A percentile compares a stretch with the other conserved stretches of the same genome.
Evolutionary conservation across 2,329 filamentous ascomycete genomes (phyloP).

Genomic region (Paramyrothecium sp.): DNA sequence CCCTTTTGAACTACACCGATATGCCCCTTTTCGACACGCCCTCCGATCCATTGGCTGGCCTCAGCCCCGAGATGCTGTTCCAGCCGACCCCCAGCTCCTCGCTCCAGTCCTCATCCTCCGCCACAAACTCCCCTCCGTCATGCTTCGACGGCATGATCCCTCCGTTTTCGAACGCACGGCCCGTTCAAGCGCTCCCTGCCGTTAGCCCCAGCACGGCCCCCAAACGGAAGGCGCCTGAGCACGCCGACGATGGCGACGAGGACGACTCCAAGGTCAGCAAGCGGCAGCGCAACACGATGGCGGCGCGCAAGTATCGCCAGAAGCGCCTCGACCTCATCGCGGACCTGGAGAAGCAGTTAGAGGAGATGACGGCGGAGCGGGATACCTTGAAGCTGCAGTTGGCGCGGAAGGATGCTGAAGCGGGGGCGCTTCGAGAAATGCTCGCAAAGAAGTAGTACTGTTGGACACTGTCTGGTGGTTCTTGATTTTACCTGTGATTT

Average conservation of each 20-base stretch:
- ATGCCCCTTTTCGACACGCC: background rate
- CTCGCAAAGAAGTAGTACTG: slow-evolving; percentile 26
- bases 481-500: no score
- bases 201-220: background rate
- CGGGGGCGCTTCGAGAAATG: slow-evolving; percentile 57
- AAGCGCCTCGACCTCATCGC: slow-evolving; percentile 66
- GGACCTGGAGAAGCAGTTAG: slow-evolving; percentile 59
- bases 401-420: slow-evolving; percentile 64
- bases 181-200: no score
- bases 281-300: slow-evolving; percentile 67
- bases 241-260: slow-evolving; percentile 20
- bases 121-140: background rate
- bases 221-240: background rate
- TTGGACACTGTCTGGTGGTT: no score
- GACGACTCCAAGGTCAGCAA: slow-evolving; percentile 41
- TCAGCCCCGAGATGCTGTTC: background rate
- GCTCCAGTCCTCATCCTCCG: background rate
- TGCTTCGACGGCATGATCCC: no score
- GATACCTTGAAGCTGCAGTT: slow-evolving; percentile 63
- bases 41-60: background rate
- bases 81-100: background rate
- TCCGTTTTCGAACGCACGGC: no score
- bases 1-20: background rate
- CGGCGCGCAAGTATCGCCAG: slow-evolving; percentile 70
- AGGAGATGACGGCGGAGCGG: slow-evolving; percentile 57